Conservation (phyloP, 805 yeast genomes). For the Kodamaea leandrae region DNA sequence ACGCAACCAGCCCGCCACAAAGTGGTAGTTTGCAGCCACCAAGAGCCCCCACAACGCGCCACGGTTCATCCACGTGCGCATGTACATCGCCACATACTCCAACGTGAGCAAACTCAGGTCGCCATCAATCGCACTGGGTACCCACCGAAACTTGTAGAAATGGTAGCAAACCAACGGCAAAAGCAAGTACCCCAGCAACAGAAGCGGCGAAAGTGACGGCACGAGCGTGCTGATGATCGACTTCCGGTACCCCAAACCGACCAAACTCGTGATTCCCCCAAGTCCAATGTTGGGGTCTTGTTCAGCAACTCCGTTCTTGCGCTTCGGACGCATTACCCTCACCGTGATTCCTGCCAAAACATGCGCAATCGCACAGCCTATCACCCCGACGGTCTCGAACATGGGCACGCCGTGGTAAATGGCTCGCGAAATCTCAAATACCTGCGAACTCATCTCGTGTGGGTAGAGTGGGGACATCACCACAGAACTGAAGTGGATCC, state of each 20-base stretch:
- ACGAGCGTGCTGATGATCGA: slow-evolving; percentile 39
- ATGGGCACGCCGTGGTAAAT: slow-evolving; percentile 52
- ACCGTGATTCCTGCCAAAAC: slow-evolving; percentile 50
- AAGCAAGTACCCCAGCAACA: slow-evolving; percentile 58
- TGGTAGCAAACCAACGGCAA: slow-evolving; percentile 48
- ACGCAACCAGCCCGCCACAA: slow-evolving; percentile 50
- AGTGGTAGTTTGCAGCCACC: slow-evolving; percentile 49
- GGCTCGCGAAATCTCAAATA: slow-evolving; percentile 58
- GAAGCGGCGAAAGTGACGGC: slow-evolving; percentile 53
- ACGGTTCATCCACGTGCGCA: slow-evolving; percentile 28
- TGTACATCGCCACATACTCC: slow-evolving; percentile 45
- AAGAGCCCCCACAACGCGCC: slow-evolving; percentile 33
- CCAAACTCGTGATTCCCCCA: slow-evolving; percentile 56
- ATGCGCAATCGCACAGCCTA: slow-evolving; percentile 49
- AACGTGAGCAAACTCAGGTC: slow-evolving; percentile 58
- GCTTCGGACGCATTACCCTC: slow-evolving; percentile 24
- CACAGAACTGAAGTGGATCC: slow-evolving; percentile 56
- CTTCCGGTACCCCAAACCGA: slow-evolving; percentile 54
- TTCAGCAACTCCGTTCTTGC: background rate
- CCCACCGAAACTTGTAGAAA: slow-evolving; percentile 43
- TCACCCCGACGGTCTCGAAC: slow-evolving; percentile 49
- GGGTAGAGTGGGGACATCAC: slow-evolving; percentile 48
- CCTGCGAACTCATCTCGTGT: slow-evolving; percentile 45
- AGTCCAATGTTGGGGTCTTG: slow-evolving; percentile 42
- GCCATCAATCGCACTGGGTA: slow-evolving; percentile 58